These are phyloP conservation scores for Candida stauntonica DNA, from an alignment of 805 yeast genomes.

Conservation along the genomic window DNA sequence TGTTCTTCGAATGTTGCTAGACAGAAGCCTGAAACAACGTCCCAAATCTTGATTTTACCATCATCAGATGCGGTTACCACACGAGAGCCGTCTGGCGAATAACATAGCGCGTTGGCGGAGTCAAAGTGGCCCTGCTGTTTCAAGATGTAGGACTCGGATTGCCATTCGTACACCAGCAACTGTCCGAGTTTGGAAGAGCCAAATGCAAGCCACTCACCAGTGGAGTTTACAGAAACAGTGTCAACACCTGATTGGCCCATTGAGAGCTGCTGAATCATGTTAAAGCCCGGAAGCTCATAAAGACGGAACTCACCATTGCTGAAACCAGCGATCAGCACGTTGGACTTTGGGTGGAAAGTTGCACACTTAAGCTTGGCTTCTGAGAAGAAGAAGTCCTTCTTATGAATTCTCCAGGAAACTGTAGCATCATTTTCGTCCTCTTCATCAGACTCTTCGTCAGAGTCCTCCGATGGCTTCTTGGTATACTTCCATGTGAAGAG, in stretches of 20 bases:
- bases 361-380: conserved; percentile 71
- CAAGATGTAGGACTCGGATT: conserved; percentile 88
- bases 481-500: conserved; percentile 87
- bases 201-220: conserved; percentile 97
- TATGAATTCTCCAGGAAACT: conserved; percentile 77
- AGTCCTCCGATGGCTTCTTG: conserved; percentile 43
- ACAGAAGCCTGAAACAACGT: conserved; percentile 86
- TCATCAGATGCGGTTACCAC: conserved; percentile 94
- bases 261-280: conserved; percentile 75
- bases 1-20: conserved; percentile 90
- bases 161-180: conserved; percentile 96
- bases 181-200: conserved; percentile 93
- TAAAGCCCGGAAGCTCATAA: conserved; percentile 81
- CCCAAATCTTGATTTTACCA: conserved; percentile 97
- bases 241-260: conserved; percentile 91
- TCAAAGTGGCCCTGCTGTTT: conserved; percentile 98
- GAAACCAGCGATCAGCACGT: conserved; percentile 83
- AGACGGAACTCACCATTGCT: conserved; percentile 85
- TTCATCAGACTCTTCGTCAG: conserved; percentile 37
- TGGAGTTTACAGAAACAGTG: conserved; percentile 68
- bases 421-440: conserved; percentile 36
- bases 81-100: conserved; percentile 92
- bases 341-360: conserved; percentile 71
- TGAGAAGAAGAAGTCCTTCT: conserved; percentile 70
- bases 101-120: conserved; percentile 74